Conservation (phyloP, 2,329 filamentous ascomycete species). For the Colletotrichum destructivum region DNA sequence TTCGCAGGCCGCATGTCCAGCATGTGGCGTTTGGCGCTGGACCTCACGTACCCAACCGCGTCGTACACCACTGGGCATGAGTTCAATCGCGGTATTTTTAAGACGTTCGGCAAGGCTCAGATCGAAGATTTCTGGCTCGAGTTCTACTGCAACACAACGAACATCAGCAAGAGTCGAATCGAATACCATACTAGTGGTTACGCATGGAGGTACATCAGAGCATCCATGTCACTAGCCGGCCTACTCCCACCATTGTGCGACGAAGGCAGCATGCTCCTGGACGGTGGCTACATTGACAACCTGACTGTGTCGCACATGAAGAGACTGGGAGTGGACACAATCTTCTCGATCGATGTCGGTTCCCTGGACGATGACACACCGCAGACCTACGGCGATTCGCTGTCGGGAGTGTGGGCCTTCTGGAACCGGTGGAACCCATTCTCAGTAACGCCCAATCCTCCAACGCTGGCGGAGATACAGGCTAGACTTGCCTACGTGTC, state of each 20-base stretch:
- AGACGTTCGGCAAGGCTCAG: conserved; percentile 95
- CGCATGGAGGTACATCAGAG: conserved; percentile 96
- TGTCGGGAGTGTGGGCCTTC: conserved; percentile 96
- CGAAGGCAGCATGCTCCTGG: conserved; percentile 95
- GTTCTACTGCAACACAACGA: conserved; percentile 99
- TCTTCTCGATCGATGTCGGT: conserved; percentile 96
- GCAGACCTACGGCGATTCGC: conserved; percentile 92
- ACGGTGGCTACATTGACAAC: conserved; percentile 98
- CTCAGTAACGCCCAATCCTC: conserved; percentile 89
- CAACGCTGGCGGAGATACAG: conserved; percentile 96
- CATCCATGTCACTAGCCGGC: conserved; percentile 96
- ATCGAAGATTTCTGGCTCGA: conserved; percentile 99
- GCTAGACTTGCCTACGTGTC: conserved; percentile 94
- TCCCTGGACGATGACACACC: conserved; percentile 92
- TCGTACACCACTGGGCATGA: conserved; percentile 99
- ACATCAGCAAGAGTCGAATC: conserved; percentile 92
- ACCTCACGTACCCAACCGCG: conserved; percentile 94
- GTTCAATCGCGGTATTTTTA: conserved; percentile 99
- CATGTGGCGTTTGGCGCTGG: conserved; percentile 97
- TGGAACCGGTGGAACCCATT: conserved; percentile 98
- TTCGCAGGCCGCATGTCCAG: conserved; percentile 99
- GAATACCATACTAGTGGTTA: conserved; percentile 98
- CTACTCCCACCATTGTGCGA: conserved; percentile 94
- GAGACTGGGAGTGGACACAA: conserved; percentile 89
- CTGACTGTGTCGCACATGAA: conserved; percentile 98